These are phyloP conservation scores for Mortierella sp. DNA, from an alignment of 371 early-diverging fungal species.

Conservation along the genomic window DNA sequence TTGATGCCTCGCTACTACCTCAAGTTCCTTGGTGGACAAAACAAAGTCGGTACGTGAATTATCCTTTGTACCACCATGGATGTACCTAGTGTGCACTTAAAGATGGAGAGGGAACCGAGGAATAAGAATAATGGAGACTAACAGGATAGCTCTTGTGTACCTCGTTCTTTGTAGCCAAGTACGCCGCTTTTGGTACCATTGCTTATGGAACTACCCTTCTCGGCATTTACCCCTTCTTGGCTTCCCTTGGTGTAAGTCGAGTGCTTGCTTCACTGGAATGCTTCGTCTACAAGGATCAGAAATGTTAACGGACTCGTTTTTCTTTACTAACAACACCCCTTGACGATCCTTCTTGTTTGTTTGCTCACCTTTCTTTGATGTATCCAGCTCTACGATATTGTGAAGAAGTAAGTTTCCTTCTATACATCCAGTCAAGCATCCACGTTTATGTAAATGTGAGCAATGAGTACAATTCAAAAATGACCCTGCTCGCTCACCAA, in stretches of 20 bases:
- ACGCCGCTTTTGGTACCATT: constrained; percentile 48
- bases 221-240: constrained; percentile 35
- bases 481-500: background rate
- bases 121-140: background rate
- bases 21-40: constrained; percentile 40
- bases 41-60: constrained; percentile 39
- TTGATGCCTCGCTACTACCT: constrained; percentile 54
- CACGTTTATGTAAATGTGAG: background rate
- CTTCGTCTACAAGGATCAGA: background rate
- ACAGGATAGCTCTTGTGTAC: background rate
- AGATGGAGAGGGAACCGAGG: background rate
- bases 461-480: background rate
- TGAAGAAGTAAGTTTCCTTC: constrained; percentile 23
- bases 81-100: background rate
- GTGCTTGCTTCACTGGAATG: background rate
- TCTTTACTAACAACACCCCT: background rate
- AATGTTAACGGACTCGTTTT: background rate
- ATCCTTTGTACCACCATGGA: background rate
- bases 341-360: background rate
- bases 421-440: background rate
- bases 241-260: constrained; percentile 25
- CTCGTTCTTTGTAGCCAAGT: constrained; percentile 35
- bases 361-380: background rate
- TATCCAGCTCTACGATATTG: constrained; percentile 27
- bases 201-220: constrained; percentile 41